These are phyloP conservation scores for Pythium vanterpoolii DNA, from an alignment of 352 stramenopile species.

Conservation along the genomic window DNA sequence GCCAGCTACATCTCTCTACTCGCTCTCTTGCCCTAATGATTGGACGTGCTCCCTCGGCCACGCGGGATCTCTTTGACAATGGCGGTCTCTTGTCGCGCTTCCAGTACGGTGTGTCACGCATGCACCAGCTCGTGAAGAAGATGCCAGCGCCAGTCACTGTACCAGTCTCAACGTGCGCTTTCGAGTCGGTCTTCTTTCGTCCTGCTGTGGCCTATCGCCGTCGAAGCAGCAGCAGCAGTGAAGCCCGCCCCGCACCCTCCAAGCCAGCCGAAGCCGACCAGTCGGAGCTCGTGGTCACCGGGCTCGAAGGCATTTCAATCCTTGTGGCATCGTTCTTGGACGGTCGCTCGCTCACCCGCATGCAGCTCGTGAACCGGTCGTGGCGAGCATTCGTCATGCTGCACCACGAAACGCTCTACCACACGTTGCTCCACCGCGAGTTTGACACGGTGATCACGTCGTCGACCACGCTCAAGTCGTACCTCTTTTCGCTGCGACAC, in stretches of 20 bases:
- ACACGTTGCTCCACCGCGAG: conserved; percentile 29
- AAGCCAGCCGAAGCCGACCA: background rate
- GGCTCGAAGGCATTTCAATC: conserved; percentile 49
- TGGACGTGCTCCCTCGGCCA: conserved; percentile 6
- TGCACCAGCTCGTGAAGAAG: conserved; percentile 18
- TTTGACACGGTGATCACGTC: conserved; percentile 43
- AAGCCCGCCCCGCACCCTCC: background rate
- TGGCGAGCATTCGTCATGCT: conserved; percentile 41
- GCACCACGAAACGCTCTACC: conserved; percentile 41
- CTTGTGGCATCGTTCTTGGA: conserved; percentile 52
- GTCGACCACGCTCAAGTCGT: conserved; percentile 50
- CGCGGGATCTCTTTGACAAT: conserved; percentile 14
- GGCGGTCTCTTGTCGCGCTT: conserved; percentile 12
- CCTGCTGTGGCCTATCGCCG: background rate
- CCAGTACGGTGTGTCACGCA: conserved; percentile 12
- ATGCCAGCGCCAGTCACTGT: background rate
- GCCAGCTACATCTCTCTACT: background rate
- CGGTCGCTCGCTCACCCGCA: conserved; percentile 33
- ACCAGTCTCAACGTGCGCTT: background rate
- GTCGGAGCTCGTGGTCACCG: conserved; percentile 30
- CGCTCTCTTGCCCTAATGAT: conserved; percentile 6
- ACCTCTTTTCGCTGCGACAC: conserved; percentile 41
- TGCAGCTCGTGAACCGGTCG: conserved; percentile 39
- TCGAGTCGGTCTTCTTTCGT: conserved; percentile 10
- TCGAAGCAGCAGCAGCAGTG: background rate